phyloP scores from a whole-genome alignment of 495 filamentous ascomycete genomes.

The Xylaria cubensis region DNA sequence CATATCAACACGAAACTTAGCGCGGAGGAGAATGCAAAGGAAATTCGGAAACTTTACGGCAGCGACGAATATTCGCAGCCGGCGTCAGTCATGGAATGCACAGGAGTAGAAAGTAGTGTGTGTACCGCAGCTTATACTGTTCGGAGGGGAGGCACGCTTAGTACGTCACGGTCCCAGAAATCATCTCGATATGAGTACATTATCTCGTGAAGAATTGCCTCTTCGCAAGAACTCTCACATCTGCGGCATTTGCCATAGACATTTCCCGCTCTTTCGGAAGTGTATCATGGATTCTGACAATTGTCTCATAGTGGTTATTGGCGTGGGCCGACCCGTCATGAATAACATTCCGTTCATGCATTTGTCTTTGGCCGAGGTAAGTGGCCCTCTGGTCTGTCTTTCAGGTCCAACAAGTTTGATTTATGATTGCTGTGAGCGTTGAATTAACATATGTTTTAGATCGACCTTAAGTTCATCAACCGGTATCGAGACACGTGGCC shows the following conservation, averaged over 20 bases:
- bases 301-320: slow-evolving; percentile 57
- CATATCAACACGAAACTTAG: slow-evolving; percentile 53
- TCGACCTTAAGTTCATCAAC: slow-evolving; percentile 68
- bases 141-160: slow-evolving; percentile 63
- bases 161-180: slow-evolving; percentile 23
- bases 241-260: slow-evolving; percentile 5
- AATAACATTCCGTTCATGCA: slow-evolving; percentile 74
- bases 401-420: slow-evolving; percentile 12
- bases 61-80: slow-evolving; percentile 59
- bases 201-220: slow-evolving; percentile 18
- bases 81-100: slow-evolving; percentile 67
- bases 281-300: slow-evolving; percentile 13
- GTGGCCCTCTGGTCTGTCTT: slow-evolving; percentile 8
- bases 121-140: slow-evolving; percentile 62
- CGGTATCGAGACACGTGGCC: slow-evolving; percentile 71
- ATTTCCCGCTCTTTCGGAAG: background rate
- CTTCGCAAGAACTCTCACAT: background rate
- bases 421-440: slow-evolving; percentile 10
- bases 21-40: slow-evolving; percentile 57
- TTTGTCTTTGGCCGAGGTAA: slow-evolving; percentile 61
- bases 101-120: slow-evolving; percentile 66
- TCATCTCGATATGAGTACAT: background rate
- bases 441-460: slow-evolving; percentile 42
- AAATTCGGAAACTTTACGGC: slow-evolving; percentile 60
- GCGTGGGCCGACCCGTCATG: slow-evolving; percentile 65